Percentiles rank a stretch among this genome's conserved stretches.
Evolutionary conservation across 768 basidiomycete genomes (phyloP).

Genomic region (Porpolomopsis calyptriformis): DNA sequence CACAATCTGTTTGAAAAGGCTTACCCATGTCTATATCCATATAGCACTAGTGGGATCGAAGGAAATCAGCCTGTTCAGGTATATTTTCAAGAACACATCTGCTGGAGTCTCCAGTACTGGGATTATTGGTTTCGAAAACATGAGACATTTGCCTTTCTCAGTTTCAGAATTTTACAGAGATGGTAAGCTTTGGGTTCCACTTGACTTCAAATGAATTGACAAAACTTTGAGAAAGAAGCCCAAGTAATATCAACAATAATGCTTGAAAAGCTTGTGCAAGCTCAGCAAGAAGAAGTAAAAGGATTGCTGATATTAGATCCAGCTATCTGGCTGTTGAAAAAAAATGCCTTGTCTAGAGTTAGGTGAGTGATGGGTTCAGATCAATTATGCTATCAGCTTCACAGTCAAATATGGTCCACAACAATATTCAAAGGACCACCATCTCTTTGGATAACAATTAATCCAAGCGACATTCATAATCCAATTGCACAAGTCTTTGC

Average conservation of each 20-base stretch:
- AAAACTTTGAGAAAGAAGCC: background rate
- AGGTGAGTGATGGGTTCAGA: conserved; percentile 23
- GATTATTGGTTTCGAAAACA: background rate
- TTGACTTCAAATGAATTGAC: background rate
- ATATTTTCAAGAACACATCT: background rate
- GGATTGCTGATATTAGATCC: conserved; percentile 16
- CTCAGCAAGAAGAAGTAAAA: conserved; percentile 20
- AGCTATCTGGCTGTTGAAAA: conserved; percentile 15
- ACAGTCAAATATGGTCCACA: conserved; percentile 29
- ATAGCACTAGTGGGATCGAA: background rate
- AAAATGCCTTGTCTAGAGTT: conserved; percentile 16
- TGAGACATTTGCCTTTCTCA: background rate
- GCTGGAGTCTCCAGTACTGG: background rate
- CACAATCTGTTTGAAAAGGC: conserved; percentile 7
- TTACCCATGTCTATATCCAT: background rate
- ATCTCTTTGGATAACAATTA: conserved; percentile 34
- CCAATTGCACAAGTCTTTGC: conserved; percentile 35
- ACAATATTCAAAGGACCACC: conserved; percentile 22
- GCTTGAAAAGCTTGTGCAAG: background rate
- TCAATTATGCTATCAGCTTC: conserved; percentile 16
- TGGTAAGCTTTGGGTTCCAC: background rate
- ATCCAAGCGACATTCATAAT: conserved; percentile 30
- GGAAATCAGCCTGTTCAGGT: background rate
- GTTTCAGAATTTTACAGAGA: background rate
- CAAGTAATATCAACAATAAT: background rate